A percentile compares a stretch with the other conserved stretches of the same genome.
phyloP scores from a whole-genome alignment of 2,329 filamentous ascomycete genomes.

The Ascochyta fabae region DNA sequence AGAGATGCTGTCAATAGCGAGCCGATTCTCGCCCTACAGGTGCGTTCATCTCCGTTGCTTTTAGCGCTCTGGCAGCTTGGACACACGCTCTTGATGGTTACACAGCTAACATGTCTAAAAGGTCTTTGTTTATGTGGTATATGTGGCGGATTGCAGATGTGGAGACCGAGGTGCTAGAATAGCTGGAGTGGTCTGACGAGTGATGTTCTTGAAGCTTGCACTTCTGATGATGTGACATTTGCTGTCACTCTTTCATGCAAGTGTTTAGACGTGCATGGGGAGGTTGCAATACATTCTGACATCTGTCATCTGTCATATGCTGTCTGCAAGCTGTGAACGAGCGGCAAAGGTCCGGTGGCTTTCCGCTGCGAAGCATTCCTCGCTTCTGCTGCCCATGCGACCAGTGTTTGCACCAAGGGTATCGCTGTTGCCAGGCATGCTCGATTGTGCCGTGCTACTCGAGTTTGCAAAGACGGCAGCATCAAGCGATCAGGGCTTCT shows the following conservation, averaged over 20 bases:
- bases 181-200: neutral
- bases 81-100: neutral
- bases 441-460: neutral
- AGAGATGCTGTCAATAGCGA: conserved; percentile 86
- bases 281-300: conserved; percentile 22
- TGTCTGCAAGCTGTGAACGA: conserved; percentile 9
- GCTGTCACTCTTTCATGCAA: neutral
- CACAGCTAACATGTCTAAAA: conserved; percentile 37
- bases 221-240: neutral
- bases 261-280: conserved; percentile 2
- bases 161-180: conserved; percentile 64
- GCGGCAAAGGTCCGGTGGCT: conserved; percentile 7
- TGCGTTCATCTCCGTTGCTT: conserved; percentile 46
- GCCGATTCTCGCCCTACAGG: conserved; percentile 82
- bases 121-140: conserved; percentile 97
- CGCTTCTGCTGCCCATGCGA: conserved; percentile 1
- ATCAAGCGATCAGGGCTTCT: neutral
- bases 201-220: neutral
- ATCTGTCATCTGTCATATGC: neutral
- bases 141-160: conserved; percentile 91
- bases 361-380: conserved; percentile 13
- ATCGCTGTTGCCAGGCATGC: neutral
- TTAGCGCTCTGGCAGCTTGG: neutral
- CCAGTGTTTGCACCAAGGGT: neutral
- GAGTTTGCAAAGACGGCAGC: neutral